Conservation (phyloP, 306 rosid species). For the Glycine tomentella region DNA sequence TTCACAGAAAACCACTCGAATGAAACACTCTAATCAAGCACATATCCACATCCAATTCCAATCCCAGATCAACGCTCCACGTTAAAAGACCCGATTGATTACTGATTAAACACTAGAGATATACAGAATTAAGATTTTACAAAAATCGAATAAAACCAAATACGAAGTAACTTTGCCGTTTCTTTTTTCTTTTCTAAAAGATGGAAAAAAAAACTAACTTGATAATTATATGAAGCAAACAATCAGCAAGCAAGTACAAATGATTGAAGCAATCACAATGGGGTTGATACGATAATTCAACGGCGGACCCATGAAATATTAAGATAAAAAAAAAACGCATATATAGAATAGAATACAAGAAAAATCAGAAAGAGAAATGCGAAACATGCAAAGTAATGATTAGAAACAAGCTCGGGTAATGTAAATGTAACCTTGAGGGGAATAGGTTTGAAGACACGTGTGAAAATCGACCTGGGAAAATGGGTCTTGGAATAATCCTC, state of each 20-base stretch:
- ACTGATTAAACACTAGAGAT: conserved; percentile 30
- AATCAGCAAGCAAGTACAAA: conserved; percentile 15
- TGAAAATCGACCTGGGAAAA: conserved; percentile 58
- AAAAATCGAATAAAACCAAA: conserved; percentile 45
- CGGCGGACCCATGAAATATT: conserved; percentile 6
- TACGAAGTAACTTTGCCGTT: conserved; percentile 14
- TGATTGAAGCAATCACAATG: conserved; percentile 47
- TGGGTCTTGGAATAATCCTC: conserved; percentile 52
- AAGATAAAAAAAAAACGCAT: background rate
- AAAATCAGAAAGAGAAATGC: conserved; percentile 32
- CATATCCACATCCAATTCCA: conserved; percentile 25
- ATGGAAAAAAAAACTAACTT: conserved; percentile 1
- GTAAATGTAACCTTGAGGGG: conserved; percentile 40
- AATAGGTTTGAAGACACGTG: conserved; percentile 46
- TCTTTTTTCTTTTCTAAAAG: background rate
- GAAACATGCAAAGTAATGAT: conserved; percentile 54
- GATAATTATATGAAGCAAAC: conserved; percentile 33
- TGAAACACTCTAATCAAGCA: conserved; percentile 34
- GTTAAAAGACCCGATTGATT: conserved; percentile 1
- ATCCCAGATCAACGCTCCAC: conserved; percentile 38
- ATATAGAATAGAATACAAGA: background rate
- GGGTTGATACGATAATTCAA: conserved; percentile 31
- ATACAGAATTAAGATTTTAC: background rate
- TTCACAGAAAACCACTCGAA: conserved; percentile 33
- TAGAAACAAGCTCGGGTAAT: conserved; percentile 22